A percentile compares a stretch with the other conserved stretches of the same genome.
These are phyloP conservation scores for Cordia subcordata DNA, from an alignment of 257 asterid species.

Conservation along the genomic window DNA sequence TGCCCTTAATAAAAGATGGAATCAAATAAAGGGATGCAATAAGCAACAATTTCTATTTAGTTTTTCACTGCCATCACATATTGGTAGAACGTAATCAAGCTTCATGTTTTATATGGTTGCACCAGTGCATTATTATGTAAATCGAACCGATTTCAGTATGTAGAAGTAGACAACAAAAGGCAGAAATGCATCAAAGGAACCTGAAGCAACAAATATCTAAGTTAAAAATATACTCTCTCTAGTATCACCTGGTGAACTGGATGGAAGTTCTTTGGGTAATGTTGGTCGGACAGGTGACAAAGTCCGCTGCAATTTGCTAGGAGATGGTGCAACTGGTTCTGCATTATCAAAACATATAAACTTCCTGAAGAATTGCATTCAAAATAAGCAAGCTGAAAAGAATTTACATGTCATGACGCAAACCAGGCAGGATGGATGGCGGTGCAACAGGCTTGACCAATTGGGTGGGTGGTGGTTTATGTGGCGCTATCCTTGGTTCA, in stretches of 20 bases:
- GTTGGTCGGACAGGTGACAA: constrained; percentile 32
- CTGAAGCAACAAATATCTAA: background rate
- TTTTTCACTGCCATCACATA: background rate
- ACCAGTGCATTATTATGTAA: background rate
- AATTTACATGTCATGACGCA: background rate
- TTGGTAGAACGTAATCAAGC: background rate
- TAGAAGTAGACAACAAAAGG: background rate
- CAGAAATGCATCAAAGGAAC: background rate
- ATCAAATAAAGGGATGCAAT: background rate
- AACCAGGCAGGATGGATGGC: constrained; percentile 28
- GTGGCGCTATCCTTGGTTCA: constrained; percentile 14
- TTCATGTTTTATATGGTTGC: background rate
- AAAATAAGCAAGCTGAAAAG: constrained; percentile 1
- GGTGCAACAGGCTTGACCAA: constrained; percentile 11
- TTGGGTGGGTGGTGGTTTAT: constrained; percentile 13
- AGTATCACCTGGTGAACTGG: constrained; percentile 62
- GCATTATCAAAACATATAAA: constrained; percentile 11
- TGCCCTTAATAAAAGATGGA: too few species aligned
- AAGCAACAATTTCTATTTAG: background rate
- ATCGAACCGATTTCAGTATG: background rate
- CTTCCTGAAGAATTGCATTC: background rate
- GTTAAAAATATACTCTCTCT: constrained; percentile 5
- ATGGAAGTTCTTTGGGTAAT: constrained; percentile 36
- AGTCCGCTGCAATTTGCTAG: constrained; percentile 32
- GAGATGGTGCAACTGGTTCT: constrained; percentile 33